phyloP scores from a whole-genome alignment of 2,329 filamentous ascomycete genomes.

The Fusarium chlamydosporum region DNA sequence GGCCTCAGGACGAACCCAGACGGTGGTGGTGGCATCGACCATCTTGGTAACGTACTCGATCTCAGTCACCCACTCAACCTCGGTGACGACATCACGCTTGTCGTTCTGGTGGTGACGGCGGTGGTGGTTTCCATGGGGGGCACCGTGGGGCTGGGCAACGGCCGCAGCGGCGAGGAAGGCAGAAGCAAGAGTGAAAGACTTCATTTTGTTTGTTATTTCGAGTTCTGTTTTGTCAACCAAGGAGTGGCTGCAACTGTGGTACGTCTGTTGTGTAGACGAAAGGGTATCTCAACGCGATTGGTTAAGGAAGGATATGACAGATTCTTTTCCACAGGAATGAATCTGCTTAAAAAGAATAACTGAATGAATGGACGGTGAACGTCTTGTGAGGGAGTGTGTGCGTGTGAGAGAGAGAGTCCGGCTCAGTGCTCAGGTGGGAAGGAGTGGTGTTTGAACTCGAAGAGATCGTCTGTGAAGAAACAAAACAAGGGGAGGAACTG shows the following conservation, averaged over 20 bases:
- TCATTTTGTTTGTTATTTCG: slow-evolving; percentile 57
- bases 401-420: slow-evolving; percentile 49
- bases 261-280: slow-evolving; percentile 35
- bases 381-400: slow-evolving; percentile 49
- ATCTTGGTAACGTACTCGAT: slow-evolving; percentile 63
- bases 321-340: slow-evolving; percentile 51
- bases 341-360: slow-evolving; percentile 43
- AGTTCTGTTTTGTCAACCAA: slow-evolving; percentile 42
- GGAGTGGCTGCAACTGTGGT: slow-evolving; percentile 44
- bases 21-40: slow-evolving; percentile 64
- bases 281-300: slow-evolving; percentile 48
- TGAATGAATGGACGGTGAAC: slow-evolving; percentile 46
- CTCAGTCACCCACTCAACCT: slow-evolving; percentile 67
- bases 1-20: slow-evolving; percentile 58
- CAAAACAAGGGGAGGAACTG: slow-evolving; percentile 47
- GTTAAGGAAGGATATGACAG: slow-evolving; percentile 44
- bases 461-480: slow-evolving; percentile 46
- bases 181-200: slow-evolving; percentile 55
- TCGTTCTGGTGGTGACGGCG: slow-evolving; percentile 57
- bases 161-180: slow-evolving; percentile 58
- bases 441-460: slow-evolving; percentile 50
- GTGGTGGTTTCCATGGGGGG: slow-evolving; percentile 55
- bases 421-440: slow-evolving; percentile 50
- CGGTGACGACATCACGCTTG: slow-evolving; percentile 61
- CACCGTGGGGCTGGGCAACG: slow-evolving; percentile 64